Evolutionary conservation across 371 early-diverging fungal species (phyloP), one percentile per base, ranked within the genome.

Genomic region (Mortierella sp.): DNA sequence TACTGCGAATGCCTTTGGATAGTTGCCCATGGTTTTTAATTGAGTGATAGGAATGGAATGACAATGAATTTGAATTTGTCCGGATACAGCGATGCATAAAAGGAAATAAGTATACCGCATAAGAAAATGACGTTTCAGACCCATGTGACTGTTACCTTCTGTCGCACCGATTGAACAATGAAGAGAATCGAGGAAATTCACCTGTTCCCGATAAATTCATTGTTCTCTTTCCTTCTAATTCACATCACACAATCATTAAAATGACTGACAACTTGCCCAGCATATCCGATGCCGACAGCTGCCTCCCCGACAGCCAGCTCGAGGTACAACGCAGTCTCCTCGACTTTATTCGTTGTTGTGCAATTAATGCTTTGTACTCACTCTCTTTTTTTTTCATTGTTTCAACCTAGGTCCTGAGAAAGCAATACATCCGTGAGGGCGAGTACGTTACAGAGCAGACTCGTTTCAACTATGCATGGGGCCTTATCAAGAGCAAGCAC

Each of bases 381-480:
- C 43, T 43, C n/a, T 55, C 14, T 16, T 59, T n/a, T 64, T 20
- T 11, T 11, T n/a, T 16, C 10, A n/a, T 51, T n/a, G 24, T 66
- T 24, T 51, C 11, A 28, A 8, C 20, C 24, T 72, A 93, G 93
- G 89, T 95, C 20, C 87, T 96, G 45, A 87, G 87, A 51, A 87
- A 89, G 70, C 94, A 95, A 78, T 94, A 87, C 79, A 89, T 91
- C 52, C 88, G 89, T 43, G 94, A 94, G 70, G 90, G 87, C 30
- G 86, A 89, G 57, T 87, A 88, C 58, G 91, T 90, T 5, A 89
- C 93, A 69, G 78, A 84, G n/a, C 97, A 98, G 85, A 96, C 96
- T 51, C 96, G 96, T 84, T 98, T 98, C 89, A 96, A 97, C 87
- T 96, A 95, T 78, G 97, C 98, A 5, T 98, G 97, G 97, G 97